Percentiles rank a stretch among this genome's conserved stretches.
These are phyloP conservation scores for Apophysomyces sp. DNA, from an alignment of 371 early-diverging fungal species.

Conservation along the genomic window DNA sequence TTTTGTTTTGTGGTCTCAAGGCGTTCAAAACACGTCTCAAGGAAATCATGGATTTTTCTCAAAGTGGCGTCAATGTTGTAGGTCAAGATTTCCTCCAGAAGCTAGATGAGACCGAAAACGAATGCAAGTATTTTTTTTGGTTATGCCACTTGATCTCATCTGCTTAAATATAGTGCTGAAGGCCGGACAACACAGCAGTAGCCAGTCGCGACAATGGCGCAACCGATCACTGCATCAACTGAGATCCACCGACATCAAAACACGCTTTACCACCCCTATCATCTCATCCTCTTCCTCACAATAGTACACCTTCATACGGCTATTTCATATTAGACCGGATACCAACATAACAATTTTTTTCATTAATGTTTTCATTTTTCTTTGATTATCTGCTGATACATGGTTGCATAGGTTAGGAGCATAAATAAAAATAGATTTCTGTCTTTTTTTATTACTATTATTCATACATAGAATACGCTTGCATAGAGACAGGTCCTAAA, in stretches of 20 bases:
- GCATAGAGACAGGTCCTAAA: too few relatives aligned
- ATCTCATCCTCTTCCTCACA: background rate
- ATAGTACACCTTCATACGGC: background rate
- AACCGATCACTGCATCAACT: constrained; percentile 20
- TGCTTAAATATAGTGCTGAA: constrained; percentile 26
- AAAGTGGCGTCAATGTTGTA: constrained; percentile 22
- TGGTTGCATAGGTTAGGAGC: too few relatives aligned
- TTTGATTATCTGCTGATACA: too few relatives aligned
- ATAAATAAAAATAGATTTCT: too few relatives aligned
- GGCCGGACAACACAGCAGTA: constrained; percentile 36
- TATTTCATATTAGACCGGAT: background rate
- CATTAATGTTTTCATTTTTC: too few relatives aligned
- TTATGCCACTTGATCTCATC: background rate
- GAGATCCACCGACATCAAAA: constrained; percentile 12
- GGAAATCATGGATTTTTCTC: constrained; percentile 42
- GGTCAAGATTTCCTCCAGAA: constrained; percentile 41
- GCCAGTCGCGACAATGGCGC: constrained; percentile 31
- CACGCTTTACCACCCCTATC: background rate
- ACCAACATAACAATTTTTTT: background rate
- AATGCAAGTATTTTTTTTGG: constrained; percentile 28
- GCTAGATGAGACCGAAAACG: constrained; percentile 50
- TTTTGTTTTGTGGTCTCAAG: constrained; percentile 8
- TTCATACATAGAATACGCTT: too few relatives aligned
- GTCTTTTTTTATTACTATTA: too few relatives aligned
- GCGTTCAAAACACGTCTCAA: constrained; percentile 35